Evolutionary conservation across 2,329 filamentous ascomycete genomes (phyloP), one percentile per base, ranked within the genome.

Genomic region (Blumeria graminis): DNA sequence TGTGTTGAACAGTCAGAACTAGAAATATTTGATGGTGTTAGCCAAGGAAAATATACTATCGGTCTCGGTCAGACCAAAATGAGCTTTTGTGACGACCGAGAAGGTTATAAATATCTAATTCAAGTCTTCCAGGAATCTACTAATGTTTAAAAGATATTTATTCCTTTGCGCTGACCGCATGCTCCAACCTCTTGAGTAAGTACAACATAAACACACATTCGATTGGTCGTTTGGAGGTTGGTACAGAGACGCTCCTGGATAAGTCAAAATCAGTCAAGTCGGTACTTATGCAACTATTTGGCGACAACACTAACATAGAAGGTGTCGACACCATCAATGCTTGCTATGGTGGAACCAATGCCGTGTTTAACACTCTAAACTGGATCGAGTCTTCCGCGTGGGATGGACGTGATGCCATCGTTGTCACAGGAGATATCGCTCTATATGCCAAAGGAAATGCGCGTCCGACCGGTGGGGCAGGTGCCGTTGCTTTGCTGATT

Each of bases 221-320:
- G 60, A 80, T 90, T 67, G 85, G 85, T 63, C 82, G 84, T 65
- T 75, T 90, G 66, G 85, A 90, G 73, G 85, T 90, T 65, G 85
- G 85, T 66, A 90, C 85, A 56, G 85, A 90, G 76, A 90, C 85
- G 61, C 74, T 90, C 57, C 74, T 90, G 66, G 85, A 90, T 77
- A 90, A 90, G 75, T 89, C 85, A 68, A 90, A 90, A 76, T 89
- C 85, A 50, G 85, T 89, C 73, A 90, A 90, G 77, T 83, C 84
- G 34, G 84, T 90, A 60, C 73, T 90, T 62, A 90, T 90, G 85
- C 85, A 89, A 74, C 76, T 90, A 50, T 88, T 90, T 64, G 78
- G 81, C 66, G 82, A 84, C 64, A 90, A 90, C 74, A 84, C 80
- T 72, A 88, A 84, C 72, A 74, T 90, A 59, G 85, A 90, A 73